phyloP scores from a whole-genome alignment of 179 eudicot genomes.

The Vitellaria paradoxa region DNA sequence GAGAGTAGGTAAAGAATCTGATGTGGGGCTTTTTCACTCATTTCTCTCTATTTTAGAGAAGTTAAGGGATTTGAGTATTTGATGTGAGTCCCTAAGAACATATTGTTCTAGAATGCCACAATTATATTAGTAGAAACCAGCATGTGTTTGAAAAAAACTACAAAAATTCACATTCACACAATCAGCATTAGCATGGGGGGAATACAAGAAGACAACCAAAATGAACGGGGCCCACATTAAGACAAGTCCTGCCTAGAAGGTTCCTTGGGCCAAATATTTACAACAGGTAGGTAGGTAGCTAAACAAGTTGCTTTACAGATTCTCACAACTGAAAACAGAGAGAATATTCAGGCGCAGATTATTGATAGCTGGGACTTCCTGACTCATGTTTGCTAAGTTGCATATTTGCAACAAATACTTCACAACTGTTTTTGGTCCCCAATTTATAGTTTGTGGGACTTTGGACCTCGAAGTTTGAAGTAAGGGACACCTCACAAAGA shows the following conservation, averaged over 20 bases:
- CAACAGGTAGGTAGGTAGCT: neutral
- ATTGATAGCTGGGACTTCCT: neutral
- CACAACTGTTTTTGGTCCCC: neutral
- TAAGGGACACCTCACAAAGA: neutral
- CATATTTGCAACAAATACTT: neutral
- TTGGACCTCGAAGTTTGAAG: neutral
- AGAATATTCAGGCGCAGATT: neutral
- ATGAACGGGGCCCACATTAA: neutral
- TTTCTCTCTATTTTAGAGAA: too few relatives aligned
- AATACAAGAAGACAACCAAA: neutral
- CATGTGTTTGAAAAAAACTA: neutral
- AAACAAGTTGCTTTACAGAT: neutral
- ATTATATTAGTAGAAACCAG: neutral
- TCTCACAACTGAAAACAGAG: neutral
- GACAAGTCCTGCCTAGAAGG: neutral
- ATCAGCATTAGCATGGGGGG: neutral
- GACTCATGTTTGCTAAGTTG: neutral
- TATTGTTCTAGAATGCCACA: conserved; percentile 4
- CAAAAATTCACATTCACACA: neutral
- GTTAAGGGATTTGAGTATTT: too few relatives aligned
- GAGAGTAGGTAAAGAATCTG: too few relatives aligned
- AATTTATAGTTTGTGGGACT: neutral
- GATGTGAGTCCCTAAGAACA: neutral
- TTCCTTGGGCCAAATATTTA: neutral
- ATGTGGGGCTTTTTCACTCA: too few relatives aligned